Base-by-base conservation (phyloP, 2,329 filamentous ascomycete genomes). In the Beauveria sp. region DNA sequence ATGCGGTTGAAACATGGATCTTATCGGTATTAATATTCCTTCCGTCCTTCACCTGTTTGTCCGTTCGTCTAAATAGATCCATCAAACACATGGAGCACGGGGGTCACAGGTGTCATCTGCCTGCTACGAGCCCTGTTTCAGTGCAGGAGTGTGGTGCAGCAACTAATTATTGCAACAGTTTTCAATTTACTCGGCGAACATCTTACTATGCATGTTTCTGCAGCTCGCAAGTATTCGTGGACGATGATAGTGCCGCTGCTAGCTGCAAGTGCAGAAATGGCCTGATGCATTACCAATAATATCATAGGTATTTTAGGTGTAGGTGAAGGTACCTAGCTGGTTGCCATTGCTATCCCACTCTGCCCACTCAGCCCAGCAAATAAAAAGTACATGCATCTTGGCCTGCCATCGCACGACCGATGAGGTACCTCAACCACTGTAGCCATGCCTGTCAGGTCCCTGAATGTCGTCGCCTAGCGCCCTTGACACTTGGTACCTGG, bases 381-480 rank as follows among this genome's bases (percentile, higher is more conserved):
- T 14, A 16, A 37, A 37, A 16, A 37, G 34, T 41, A 58, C 46
- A 16, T 50, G 22, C 14, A 5, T 12, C 4, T 30, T 44, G 16
- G 55, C 46, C 30, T 30, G 18, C 5, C 44, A 47, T 5, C 30
- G 18, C 22, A 3, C 34, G 16, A 10, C 9, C 30, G 14, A 26
- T 18, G 28, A 57, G 44, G 55, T 58, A 58, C 55, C 46, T 20
- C n/a, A 3, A 10, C 41, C 20, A 26, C 34, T 18, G 22, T 20
- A n/a, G 5, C 34, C 12, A 37, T 59, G 47, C 47, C 56, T 44
- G 47, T 26, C 34, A 44, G 37, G 56, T 59, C 56, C 56, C 56
- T 59, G 56, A 53, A 53, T 24, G 56, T 59, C 47, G 56, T 18
- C 22, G 46, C 46, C 55, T 58, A 28, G 53, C 22, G 53, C 22